These are phyloP conservation scores for Nepenthes mirabilis DNA, from an alignment of 148 eudicot genomes.

Conservation along the genomic window DNA sequence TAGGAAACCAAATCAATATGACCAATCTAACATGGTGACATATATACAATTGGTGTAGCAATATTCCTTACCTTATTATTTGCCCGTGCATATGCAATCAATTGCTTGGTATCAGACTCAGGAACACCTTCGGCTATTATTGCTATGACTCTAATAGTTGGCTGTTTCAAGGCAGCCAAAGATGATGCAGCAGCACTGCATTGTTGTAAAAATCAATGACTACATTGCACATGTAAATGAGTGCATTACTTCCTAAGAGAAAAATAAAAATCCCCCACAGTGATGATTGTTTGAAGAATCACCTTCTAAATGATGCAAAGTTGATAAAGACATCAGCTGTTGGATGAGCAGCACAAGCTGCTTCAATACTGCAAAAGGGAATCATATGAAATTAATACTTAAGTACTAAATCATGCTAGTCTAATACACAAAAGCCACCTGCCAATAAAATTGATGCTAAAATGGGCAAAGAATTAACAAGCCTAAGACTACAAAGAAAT, in stretches of 20 bases:
- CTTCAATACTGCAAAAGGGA: slow-evolving; percentile 59
- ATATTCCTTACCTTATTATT: slow-evolving; percentile 65
- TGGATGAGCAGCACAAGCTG: slow-evolving; percentile 91
- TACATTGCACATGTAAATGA: not conserved
- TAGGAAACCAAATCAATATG: not conserved
- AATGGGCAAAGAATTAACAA: no score
- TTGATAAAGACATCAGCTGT: slow-evolving; percentile 98
- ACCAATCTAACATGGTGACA: no score
- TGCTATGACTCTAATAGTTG: slow-evolving; percentile 85
- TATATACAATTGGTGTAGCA: no score
- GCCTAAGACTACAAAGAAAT: no score
- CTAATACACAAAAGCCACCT: not conserved
- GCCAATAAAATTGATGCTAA: not conserved
- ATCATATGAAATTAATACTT: slow-evolving; percentile 1
- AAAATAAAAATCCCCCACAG: not conserved
- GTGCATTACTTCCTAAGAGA: not conserved
- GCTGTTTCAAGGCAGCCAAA: slow-evolving; percentile 87
- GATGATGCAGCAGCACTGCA: slow-evolving; percentile 97
- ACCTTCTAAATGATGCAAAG: slow-evolving; percentile 98
- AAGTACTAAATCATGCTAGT: not conserved
- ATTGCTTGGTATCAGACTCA: slow-evolving; percentile 81
- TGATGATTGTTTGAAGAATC: slow-evolving; percentile 1
- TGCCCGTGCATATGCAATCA: slow-evolving; percentile 80
- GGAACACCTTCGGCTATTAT: slow-evolving; percentile 98
- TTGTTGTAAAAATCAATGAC: slow-evolving; percentile 1